Percentiles rank a stretch among this genome's conserved stretches.
Conservation (phyloP, 2,329 filamentous ascomycete species). For the Neopestalotiopsis clavispora region DNA sequence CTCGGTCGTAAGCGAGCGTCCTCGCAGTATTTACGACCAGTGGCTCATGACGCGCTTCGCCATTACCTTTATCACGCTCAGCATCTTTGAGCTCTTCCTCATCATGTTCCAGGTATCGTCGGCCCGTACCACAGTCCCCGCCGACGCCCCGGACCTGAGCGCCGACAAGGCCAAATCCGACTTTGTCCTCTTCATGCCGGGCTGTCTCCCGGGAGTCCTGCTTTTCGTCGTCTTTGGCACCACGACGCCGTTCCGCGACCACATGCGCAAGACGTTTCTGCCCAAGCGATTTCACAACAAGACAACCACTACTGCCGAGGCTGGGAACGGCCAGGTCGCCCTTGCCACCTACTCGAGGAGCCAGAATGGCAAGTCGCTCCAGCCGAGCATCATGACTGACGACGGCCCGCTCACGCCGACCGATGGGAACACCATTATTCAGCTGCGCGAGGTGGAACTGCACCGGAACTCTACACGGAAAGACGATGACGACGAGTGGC, state of each 20-base stretch:
- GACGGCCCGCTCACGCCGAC: neutral
- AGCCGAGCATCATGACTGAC: constrained; percentile 1
- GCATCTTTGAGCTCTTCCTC: constrained; percentile 38
- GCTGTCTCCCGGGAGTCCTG: constrained; percentile 31
- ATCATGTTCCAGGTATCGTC: constrained; percentile 38
- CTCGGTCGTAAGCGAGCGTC: neutral
- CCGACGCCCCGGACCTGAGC: constrained; percentile 35
- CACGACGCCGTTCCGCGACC: constrained; percentile 15
- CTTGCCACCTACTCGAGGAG: neutral
- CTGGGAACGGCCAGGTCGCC: too few relatives aligned
- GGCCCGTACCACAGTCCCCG: constrained; percentile 27
- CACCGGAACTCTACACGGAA: neutral
- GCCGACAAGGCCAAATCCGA: constrained; percentile 32
- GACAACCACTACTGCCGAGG: neutral
- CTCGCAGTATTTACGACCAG: constrained; percentile 40
- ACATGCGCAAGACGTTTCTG: constrained; percentile 17
- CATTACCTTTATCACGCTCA: constrained; percentile 41
- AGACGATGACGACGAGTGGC: constrained; percentile 15
- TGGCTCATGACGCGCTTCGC: constrained; percentile 44
- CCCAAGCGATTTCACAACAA: constrained; percentile 12
- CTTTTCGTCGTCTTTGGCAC: constrained; percentile 25
- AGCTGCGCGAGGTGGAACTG: constrained; percentile 12
- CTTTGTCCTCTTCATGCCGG: constrained; percentile 39
- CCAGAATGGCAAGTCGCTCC: neutral
- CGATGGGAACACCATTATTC: neutral